Percentiles rank a stretch among this genome's conserved stretches.
Conservation (phyloP, 2,329 filamentous ascomycete species). For the Trichophyton rubrum region DNA sequence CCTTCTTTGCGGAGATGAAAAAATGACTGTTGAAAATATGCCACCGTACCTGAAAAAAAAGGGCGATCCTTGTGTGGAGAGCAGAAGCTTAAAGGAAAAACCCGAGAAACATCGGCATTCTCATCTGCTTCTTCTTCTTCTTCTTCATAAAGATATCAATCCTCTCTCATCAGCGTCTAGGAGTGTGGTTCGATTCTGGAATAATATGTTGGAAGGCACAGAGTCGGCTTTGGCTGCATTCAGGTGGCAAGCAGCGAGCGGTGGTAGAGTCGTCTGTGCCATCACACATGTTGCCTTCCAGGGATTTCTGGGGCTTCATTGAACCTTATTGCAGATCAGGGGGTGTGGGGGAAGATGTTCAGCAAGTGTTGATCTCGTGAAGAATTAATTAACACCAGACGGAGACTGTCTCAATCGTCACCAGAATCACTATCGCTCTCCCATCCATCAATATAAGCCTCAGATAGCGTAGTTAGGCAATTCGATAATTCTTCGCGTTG, state of each 20-base stretch:
- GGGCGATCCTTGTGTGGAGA: neutral
- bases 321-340: neutral
- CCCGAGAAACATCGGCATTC: neutral
- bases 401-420: slow-evolving; percentile 25
- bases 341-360: neutral
- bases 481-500: slow-evolving; percentile 78
- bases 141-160: no score
- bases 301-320: neutral
- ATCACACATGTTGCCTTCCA: neutral
- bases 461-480: slow-evolving; percentile 66
- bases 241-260: no score
- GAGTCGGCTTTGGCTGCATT: neutral
- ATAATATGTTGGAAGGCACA: neutral
- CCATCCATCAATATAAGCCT: slow-evolving; percentile 84
- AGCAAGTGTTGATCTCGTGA: neutral
- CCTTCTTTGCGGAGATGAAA: neutral
- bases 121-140: no score
- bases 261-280: neutral
- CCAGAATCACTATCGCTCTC: slow-evolving; percentile 48
- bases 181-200: neutral
- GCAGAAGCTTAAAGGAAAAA: neutral
- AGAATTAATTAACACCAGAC: slow-evolving; percentile 6
- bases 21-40: neutral
- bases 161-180: no score
- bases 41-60: neutral